Evolutionary conservation across 2,329 filamentous ascomycete species (phyloP).

Genomic region (Penicillium frequentans): DNA sequence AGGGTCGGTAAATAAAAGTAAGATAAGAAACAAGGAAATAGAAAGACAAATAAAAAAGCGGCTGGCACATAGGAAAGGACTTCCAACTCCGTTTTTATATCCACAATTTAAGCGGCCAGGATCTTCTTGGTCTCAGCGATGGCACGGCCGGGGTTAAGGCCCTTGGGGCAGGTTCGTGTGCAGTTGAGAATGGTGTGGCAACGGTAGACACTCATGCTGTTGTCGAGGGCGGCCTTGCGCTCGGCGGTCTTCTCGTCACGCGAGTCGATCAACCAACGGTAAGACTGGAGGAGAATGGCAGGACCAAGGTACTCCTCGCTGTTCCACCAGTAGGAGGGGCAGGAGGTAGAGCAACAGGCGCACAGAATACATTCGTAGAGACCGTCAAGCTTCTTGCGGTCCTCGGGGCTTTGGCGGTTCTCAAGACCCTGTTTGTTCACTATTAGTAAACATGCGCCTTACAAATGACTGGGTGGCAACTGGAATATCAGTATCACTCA

Average conservation of each 20-base stretch:
- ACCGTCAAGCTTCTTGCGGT: slow-evolving; percentile 95
- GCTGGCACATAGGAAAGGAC: slow-evolving; percentile 24
- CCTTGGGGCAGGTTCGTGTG: slow-evolving; percentile 97
- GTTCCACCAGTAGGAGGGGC: slow-evolving; percentile 99
- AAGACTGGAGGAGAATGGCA: slow-evolving; percentile 93
- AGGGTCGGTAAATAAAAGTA: slow-evolving; percentile 12
- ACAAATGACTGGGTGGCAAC: background rate
- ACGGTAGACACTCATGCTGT: slow-evolving; percentile 98
- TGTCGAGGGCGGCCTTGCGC: slow-evolving; percentile 89
- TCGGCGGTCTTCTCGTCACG: slow-evolving; percentile 86
- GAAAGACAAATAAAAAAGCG: slow-evolving; percentile 17
- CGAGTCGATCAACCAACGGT: slow-evolving; percentile 94
- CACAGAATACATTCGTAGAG: slow-evolving; percentile 99
- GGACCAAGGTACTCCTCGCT: slow-evolving; percentile 97
- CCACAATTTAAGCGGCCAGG: slow-evolving; percentile 60
- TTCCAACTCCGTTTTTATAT: slow-evolving; percentile 29
- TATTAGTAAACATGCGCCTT: background rate
- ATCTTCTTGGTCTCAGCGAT: slow-evolving; percentile 99
- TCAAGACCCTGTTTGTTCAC: slow-evolving; percentile 70
- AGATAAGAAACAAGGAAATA: slow-evolving; percentile 9
- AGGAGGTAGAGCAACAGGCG: slow-evolving; percentile 98
- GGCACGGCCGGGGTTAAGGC: slow-evolving; percentile 89
- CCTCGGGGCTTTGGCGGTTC: slow-evolving; percentile 84
- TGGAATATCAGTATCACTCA: slow-evolving; percentile 50
- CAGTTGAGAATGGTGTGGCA: slow-evolving; percentile 99